phyloP scores from a whole-genome alignment of 192 early-diverging fungal species.

The Geranomyces michiganensis region DNA sequence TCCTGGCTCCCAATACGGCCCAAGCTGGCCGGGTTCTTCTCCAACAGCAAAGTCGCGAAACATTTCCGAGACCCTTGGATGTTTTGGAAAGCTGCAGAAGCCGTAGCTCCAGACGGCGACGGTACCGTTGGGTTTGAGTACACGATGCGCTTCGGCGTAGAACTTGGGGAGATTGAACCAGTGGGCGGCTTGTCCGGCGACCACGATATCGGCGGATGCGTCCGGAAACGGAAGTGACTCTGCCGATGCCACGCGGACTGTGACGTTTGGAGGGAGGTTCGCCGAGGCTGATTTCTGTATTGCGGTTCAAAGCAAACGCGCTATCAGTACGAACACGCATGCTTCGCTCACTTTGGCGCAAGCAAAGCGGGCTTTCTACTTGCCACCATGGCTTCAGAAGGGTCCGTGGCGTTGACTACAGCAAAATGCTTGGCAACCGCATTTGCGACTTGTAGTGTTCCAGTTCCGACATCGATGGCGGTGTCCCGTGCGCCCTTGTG shows the following conservation, averaged over 20 bases:
- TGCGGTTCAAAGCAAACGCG: no score
- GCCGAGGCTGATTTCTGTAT: conserved; percentile 1
- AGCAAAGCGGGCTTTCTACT: no score
- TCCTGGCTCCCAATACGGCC: conserved; percentile 50
- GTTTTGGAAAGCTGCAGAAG: conserved; percentile 44
- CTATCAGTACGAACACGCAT: no score
- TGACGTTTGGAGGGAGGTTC: not conserved
- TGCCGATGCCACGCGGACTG: conserved; percentile 4
- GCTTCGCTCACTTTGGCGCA: no score
- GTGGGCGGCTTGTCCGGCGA: conserved; percentile 18
- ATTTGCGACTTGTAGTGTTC: not conserved
- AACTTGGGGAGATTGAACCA: conserved; percentile 64
- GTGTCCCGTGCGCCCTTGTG: not conserved
- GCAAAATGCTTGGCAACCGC: not conserved
- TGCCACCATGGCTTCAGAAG: conserved; percentile 14
- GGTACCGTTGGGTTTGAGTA: conserved; percentile 63
- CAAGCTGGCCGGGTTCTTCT: not conserved
- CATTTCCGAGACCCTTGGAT: conserved; percentile 34
- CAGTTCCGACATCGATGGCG: conserved; percentile 10
- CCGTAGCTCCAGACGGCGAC: conserved; percentile 58
- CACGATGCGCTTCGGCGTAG: conserved; percentile 59
- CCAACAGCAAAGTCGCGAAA: conserved; percentile 32
- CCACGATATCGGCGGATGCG: conserved; percentile 8
- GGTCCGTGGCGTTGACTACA: conserved; percentile 6
- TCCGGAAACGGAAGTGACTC: not conserved